Conservation (phyloP, 2,329 filamentous ascomycete species). For the Endothia cerciana region DNA sequence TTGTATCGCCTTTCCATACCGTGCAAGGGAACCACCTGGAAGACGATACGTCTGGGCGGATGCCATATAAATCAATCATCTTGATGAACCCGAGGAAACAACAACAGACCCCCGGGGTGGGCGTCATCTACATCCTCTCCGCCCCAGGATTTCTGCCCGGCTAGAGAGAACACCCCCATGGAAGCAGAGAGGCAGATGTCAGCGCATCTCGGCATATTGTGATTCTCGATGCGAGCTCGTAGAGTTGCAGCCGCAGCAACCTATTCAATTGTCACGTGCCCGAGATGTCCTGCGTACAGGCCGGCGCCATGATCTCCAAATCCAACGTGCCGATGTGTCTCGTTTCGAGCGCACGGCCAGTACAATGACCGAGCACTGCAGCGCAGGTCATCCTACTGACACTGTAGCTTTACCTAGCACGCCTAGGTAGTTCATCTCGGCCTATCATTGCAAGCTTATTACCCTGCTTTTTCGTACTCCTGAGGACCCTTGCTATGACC, state of each 20-base stretch:
- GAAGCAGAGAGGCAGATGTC: neutral
- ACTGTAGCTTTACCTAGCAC: neutral
- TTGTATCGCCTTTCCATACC: too few relatives aligned
- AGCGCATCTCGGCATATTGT: neutral
- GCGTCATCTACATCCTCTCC: neutral
- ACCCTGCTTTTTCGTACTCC: neutral
- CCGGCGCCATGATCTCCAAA: neutral
- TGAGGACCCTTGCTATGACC: too few relatives aligned
- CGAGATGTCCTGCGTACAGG: neutral
- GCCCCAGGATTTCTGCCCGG: neutral
- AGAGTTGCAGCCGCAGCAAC: too few relatives aligned
- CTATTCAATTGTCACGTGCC: neutral
- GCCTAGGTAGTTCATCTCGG: neutral
- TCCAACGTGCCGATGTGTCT: neutral
- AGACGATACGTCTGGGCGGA: neutral
- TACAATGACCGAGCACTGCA: neutral
- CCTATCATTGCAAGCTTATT: constrained; percentile 3
- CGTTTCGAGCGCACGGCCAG: neutral
- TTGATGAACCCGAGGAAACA: neutral
- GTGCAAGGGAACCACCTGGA: too few relatives aligned
- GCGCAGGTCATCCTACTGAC: neutral
- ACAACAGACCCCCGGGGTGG: neutral
- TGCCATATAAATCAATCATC: neutral
- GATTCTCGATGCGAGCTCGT: too few relatives aligned
- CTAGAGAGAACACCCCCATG: neutral